Percentiles rank a stretch among this genome's conserved stretches.
Conservation (phyloP, 2,329 filamentous ascomycete genomes). For the Colletotrichum melonis region DNA sequence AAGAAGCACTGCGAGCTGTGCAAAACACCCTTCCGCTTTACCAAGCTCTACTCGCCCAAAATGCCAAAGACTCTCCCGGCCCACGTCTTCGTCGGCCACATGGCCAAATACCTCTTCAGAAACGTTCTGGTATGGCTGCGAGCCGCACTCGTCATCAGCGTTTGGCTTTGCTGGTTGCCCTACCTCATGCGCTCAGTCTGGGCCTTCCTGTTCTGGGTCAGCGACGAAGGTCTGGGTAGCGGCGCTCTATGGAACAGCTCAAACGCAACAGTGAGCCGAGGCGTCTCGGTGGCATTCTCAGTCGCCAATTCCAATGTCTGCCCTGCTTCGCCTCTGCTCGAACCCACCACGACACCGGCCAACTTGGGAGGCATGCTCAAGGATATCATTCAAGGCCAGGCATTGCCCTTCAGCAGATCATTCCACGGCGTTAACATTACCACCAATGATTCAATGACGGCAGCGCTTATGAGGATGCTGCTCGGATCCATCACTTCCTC, state of each 20-base stretch:
- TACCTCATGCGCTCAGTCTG: slow-evolving; percentile 93
- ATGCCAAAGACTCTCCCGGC: slow-evolving; percentile 90
- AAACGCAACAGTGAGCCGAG: slow-evolving; percentile 28
- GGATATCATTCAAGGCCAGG: slow-evolving; percentile 42
- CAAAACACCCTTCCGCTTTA: slow-evolving; percentile 98
- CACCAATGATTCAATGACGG: slow-evolving; percentile 46
- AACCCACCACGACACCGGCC: slow-evolving; percentile 40
- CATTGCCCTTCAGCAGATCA: slow-evolving; percentile 42
- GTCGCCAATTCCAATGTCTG: slow-evolving; percentile 43
- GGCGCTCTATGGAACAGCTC: slow-evolving; percentile 38
- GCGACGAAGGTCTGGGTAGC: slow-evolving; percentile 75
- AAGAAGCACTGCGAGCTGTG: slow-evolving; percentile 99
- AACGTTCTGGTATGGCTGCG: slow-evolving; percentile 83
- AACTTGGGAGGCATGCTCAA: slow-evolving; percentile 49
- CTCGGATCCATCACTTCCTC: slow-evolving; percentile 41
- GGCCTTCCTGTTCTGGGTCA: slow-evolving; percentile 95
- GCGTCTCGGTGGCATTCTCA: slow-evolving; percentile 30
- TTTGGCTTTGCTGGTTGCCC: slow-evolving; percentile 91
- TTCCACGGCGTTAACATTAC: slow-evolving; percentile 47
- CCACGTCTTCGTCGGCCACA: slow-evolving; percentile 83
- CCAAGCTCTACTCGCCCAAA: slow-evolving; percentile 93
- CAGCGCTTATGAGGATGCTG: slow-evolving; percentile 44
- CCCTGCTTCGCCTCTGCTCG: slow-evolving; percentile 49
- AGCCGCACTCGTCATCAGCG: slow-evolving; percentile 79
- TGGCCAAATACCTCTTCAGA: slow-evolving; percentile 77